Conservation (phyloP, 2,329 filamentous ascomycete species). For the Huntiella decipiens region DNA sequence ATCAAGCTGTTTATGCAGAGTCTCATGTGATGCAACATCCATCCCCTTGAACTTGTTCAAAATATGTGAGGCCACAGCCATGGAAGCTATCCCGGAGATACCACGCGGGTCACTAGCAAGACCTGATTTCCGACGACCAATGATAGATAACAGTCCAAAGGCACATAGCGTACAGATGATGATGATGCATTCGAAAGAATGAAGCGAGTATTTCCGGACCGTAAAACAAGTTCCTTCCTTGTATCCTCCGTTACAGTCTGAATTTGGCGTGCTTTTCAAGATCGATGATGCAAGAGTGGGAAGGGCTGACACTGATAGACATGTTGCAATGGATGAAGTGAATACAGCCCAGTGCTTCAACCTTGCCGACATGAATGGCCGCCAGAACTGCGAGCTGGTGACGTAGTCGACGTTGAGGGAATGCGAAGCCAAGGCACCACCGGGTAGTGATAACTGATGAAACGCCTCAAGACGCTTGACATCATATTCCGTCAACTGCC, state of each 20-base stretch:
- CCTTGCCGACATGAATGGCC: constrained; percentile 42
- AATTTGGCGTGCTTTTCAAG: neutral
- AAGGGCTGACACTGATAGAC: constrained; percentile 48
- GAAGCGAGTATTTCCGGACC: constrained; percentile 39
- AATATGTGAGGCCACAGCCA: constrained; percentile 57
- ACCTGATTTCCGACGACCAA: constrained; percentile 44
- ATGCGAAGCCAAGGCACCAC: constrained; percentile 41
- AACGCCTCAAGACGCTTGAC: constrained; percentile 48
- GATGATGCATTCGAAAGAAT: constrained; percentile 38
- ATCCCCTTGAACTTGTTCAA: constrained; percentile 55
- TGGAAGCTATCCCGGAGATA: constrained; percentile 54
- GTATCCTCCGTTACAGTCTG: constrained; percentile 21
- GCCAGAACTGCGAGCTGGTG: constrained; percentile 45
- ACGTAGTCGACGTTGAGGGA: constrained; percentile 60
- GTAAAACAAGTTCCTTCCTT: constrained; percentile 31
- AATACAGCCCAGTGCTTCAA: constrained; percentile 50
- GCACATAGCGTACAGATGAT: constrained; percentile 39
- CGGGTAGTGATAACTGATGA: constrained; percentile 42
- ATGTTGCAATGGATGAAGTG: constrained; percentile 43
- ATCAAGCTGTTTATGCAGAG: constrained; percentile 50
- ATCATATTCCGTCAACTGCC: constrained; percentile 48
- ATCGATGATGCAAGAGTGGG: constrained; percentile 46
- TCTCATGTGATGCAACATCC: constrained; percentile 44
- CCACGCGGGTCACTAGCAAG: constrained; percentile 50
- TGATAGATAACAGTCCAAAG: constrained; percentile 37